Base-by-base conservation (phyloP, 768 basidiomycete species). In the Serendipita sp. region DNA sequence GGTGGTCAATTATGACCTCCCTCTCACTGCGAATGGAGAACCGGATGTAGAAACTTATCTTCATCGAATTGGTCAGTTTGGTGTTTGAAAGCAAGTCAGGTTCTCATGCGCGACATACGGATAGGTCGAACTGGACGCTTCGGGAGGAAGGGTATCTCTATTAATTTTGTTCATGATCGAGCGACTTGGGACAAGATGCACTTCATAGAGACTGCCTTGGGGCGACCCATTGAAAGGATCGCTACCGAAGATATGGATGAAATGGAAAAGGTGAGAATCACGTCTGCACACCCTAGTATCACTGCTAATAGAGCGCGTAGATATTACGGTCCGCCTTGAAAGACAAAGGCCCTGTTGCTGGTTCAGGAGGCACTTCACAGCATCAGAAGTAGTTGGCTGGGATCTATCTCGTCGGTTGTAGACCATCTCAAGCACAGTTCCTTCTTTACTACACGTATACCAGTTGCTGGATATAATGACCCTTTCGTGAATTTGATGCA, bases 1-100 rank as follows among this genome's bases (percentile, higher is more conserved):
- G 93, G 95, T 98, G n/a, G 92, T 99, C 73, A 98, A 98, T 75
- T 99, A 98, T 70, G 94, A 97, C 70, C 80, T 96, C 28, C 93
- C 94, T 0, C 75, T 92, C 50, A 82, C 89, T 81, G 85, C 82
- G 67, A 87, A 89, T 68, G 83, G 67, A 77, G 74, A 64, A 64
- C 91, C 92, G 0, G 96, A 99, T 71, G 79, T 93, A 50, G 96
- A 98, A 77, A 98, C 95, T 0, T 99, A 99, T 71, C 86, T 98
- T 50, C 96, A 99, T 74, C 85, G 96, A 66, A 97, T 99, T 64
- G 95, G 94, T 91, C 62, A 34, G 85, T 75, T 4, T 30, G 14
- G n/a, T 61, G n/a, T 30, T 34, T 20, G 17, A 28, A 50, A 14
- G 9, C 1, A 3, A 22, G 34, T 24, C 16, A 11, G 3, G 2